Evolutionary conservation across 805 yeast species (phyloP), one percentile per base, ranked within the genome.

Genomic region (Kodamaea nitidulidarum): DNA sequence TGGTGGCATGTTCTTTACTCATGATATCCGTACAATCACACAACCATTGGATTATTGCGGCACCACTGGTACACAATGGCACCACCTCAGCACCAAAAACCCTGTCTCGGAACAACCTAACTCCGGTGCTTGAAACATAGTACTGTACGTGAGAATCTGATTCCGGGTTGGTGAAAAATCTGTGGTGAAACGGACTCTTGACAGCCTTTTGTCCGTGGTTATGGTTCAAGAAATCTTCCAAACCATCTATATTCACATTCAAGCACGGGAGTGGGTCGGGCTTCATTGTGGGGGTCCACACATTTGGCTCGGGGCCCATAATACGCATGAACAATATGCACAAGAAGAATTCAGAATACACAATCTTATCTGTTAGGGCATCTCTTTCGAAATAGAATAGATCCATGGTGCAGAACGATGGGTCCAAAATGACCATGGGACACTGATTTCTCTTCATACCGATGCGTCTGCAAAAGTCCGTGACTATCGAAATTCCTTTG

Each of bases 141-240:
- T 88, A 88, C 55, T 90, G 97, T 7, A 76, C 58, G 53, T 80
- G 85, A 0, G 95, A 70, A 47, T 84, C 91, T 0, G 95, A 84
- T 53, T 84, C 95, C 0, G 97, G 97, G 51, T 90, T 90, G 3
- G 91, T 80, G 63, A 88, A 88, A 52, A 75, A 86, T 29, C 75
- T 71, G 51, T 86, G 95, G 40, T 78, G 75, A 47, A 83, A 80
- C 0, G 95, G 95, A 4, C 86, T 79, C 4, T n/a, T 15, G 12
- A 25, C 4, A 9, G 4, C 21, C 7, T 15, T 16, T 4, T 7
- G 14, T n/a, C n/a, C n/a, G 21, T 4, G 22, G n/a, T 8, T 12
- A 4, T 11, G n/a, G 4, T 17, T 12, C 6, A 30, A 5, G 16
- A 30, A 30, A 7, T 30, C 32, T 7, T 16, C 12, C 32, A 30